Percentiles rank a stretch among this genome's conserved stretches.
phyloP scores from a whole-genome alignment of 805 yeast species.

The Candida jianshihensis region DNA sequence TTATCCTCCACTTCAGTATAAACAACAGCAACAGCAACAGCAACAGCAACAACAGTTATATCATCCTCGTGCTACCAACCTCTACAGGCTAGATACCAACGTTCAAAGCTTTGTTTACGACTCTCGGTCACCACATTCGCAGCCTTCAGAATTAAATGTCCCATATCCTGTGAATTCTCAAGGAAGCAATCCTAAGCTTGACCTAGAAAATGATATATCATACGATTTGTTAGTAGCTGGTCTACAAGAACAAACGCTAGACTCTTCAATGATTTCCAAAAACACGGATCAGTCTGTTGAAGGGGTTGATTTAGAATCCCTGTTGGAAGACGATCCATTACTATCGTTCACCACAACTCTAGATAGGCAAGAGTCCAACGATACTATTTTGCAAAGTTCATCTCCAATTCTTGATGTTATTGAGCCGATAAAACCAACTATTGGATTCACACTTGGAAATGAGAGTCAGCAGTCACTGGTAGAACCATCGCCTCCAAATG shows the following conservation, averaged over 20 bases:
- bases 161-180: not conserved
- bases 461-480: not conserved
- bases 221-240: slow-evolving; percentile 12
- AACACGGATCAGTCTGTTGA: slow-evolving; percentile 3
- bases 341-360: slow-evolving; percentile 19
- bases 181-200: slow-evolving; percentile 29
- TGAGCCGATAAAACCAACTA: not conserved
- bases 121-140: not conserved
- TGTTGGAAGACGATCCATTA: slow-evolving; percentile 23
- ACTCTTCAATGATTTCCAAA: slow-evolving; percentile 18
- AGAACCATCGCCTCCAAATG: not conserved
- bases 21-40: not conserved
- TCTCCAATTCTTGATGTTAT: slow-evolving; percentile 11
- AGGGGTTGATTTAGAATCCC: slow-evolving; percentile 17
- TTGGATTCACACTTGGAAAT: not conserved
- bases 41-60: slow-evolving; percentile 1
- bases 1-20: not conserved
- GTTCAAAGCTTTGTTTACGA: not conserved
- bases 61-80: not conserved
- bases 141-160: no score
- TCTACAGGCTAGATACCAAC: not conserved
- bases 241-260: slow-evolving; percentile 5
- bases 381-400: slow-evolving; percentile 20
- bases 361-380: slow-evolving; percentile 23
- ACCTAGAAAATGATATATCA: slow-evolving; percentile 11